Evolutionary conservation across 129 eudicot species (phyloP), one percentile per base, ranked within the genome.

Genomic region (Arctium minus): DNA sequence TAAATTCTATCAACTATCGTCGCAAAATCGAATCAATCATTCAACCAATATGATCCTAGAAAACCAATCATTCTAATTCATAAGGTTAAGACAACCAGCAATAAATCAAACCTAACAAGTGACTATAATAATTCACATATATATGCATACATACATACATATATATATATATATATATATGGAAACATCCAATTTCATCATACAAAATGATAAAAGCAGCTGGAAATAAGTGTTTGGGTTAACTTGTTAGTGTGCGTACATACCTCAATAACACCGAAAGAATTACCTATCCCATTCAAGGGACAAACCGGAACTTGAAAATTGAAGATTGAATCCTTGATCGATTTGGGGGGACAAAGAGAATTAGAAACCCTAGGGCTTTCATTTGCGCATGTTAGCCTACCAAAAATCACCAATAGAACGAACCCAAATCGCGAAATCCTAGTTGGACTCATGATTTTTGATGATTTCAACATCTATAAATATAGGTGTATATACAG

Each of bases 261-360:
- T 84, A 92, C 97, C 97, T 92, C 93, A 84, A 86, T 80, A 53
- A 89, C 42, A 73, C 80, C 67, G 11, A 77, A 80, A 82, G 86
- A 84, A 72, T 79, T 5, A 64, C 73, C 68, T 37, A 79, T 40
- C 75, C 79, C 84, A 67, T 75, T 73, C 46, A 84, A 64, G 22
- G 87, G 87, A 68, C 97, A 92, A 13, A 79, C 82, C 27, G 79
- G 75, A 70, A 73, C 79, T 77, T 38, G 80, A 53, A 79, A 72
- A 36, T 82, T 82, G 56, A 91, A 76, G 75, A 92, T 38, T 65
- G 82, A 84, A 77, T 92, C 93, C 70, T 79, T 80, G 72, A 89
- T 76, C 29, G 97, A 88, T 69, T 74, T 74, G 30, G 83, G 60
- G 42, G 72, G 86, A 75, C 90, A 86, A 40, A 88, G 74, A 11